Evolutionary conservation across 805 yeast genomes (phyloP), one percentile per base, ranked within the genome.

Genomic region (Myxozyma neglecta): DNA sequence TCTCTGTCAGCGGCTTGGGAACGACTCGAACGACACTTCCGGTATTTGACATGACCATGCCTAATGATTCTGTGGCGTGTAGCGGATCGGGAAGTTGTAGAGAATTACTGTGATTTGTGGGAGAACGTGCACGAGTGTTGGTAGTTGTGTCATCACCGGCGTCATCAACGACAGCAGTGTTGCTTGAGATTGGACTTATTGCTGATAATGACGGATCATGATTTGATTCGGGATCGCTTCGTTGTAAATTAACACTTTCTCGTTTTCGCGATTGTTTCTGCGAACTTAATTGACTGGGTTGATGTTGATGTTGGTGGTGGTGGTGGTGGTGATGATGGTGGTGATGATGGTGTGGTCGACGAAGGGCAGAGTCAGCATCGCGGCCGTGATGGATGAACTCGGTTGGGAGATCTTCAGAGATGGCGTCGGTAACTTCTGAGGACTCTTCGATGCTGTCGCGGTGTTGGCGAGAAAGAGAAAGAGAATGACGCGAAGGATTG

Each of bases 361-460:
- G 44, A 10, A n/a, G 43, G 8, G 10, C 46, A 13, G 47, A 14
- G 35, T 40, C 46, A 39, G 36, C 46, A 32, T 20, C 14, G 46
- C 53, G 16, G 32, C 44, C 29, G 34, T n/a, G 13, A 13, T 32
- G 18, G 16, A 29, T 10, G 35, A 5, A 20, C 32, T 51, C 35
- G 39, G 42, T 37, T 20, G 46, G 46, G 20, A 42, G 46, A 3
- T 40, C 55, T 13, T 11, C 14, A 37, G 16, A 42, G 7, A 32
- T 11, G 10, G 53, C 9, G 5, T 49, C 53, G 11, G 34, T 18
- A 1, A 34, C 16, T 18, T 49, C 53, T 1, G 44, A 49, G 44
- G 43, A 18, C 47, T 51, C 55, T 45, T 51, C 55, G 11, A 51
- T 51, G 24, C 55, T 40, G 46, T 20, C 46, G 29, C 29, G 29